phyloP scores from a whole-genome alignment of 306 rosid genomes.

The Crotalaria pallida region DNA sequence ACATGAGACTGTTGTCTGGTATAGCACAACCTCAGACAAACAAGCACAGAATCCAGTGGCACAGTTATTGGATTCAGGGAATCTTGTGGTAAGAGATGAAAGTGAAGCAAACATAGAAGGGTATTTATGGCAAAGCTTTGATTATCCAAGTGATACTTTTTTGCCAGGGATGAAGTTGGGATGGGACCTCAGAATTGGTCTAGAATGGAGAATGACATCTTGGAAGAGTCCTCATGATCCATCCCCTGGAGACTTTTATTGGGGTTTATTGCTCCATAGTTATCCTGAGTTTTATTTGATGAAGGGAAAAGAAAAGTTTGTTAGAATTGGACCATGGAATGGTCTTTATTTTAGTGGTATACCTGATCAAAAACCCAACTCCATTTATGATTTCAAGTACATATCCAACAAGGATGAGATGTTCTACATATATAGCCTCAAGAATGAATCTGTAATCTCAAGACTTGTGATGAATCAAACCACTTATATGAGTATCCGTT shows the following conservation, averaged over 20 bases:
- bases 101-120: too few relatives aligned
- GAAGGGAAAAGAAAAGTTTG: conserved; percentile 18
- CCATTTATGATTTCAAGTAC: background rate
- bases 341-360: conserved; percentile 21
- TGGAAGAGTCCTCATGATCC: conserved; percentile 48
- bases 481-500: background rate
- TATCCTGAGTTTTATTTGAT: conserved; percentile 25
- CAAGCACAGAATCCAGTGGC: too few relatives aligned
- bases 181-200: conserved; percentile 35
- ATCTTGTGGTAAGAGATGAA: too few relatives aligned
- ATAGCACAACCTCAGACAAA: too few relatives aligned
- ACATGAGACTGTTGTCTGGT: too few relatives aligned
- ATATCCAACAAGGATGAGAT: conserved; percentile 18
- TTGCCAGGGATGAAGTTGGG: conserved; percentile 53
- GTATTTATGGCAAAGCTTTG: conserved; percentile 49
- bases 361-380: conserved; percentile 12
- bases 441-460: conserved; percentile 13
- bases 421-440: background rate
- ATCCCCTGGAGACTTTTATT: conserved; percentile 32
- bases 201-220: conserved; percentile 28
- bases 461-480: conserved; percentile 26
- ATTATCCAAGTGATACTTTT: conserved; percentile 34
- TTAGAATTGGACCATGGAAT: conserved; percentile 31
- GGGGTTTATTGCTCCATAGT: background rate
- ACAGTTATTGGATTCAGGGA: too few relatives aligned